Conservation (phyloP, 2,329 filamentous ascomycete genomes). For the Chaetomium globosum region DNA sequence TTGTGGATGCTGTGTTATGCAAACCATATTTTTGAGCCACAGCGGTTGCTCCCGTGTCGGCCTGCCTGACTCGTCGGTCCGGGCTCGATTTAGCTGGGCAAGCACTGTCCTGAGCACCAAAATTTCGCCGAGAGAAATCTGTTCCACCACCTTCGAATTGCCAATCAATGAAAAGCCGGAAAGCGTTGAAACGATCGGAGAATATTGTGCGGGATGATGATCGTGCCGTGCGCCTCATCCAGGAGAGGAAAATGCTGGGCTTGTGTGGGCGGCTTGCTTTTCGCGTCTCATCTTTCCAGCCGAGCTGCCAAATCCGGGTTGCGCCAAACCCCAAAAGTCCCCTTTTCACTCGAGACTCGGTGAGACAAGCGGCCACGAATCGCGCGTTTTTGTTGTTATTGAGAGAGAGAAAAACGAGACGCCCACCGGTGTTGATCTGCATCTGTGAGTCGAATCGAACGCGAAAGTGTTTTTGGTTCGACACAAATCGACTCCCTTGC, state of each 20-base stretch:
- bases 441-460: conserved; percentile 12
- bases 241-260: background rate
- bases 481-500: conserved; percentile 7
- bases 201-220: background rate
- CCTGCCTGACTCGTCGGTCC: background rate
- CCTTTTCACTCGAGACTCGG: background rate
- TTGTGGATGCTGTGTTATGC: conserved; percentile 17
- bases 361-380: background rate
- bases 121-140: background rate
- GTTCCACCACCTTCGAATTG: background rate
- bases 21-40: background rate
- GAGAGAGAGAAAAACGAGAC: conserved; percentile 2
- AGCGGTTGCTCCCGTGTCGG: background rate
- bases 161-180: background rate
- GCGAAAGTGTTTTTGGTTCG: background rate
- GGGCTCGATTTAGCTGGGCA: background rate
- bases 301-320: background rate
- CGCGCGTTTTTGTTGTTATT: conserved; percentile 3
- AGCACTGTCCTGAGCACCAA: background rate
- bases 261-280: background rate
- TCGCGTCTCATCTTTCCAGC: background rate
- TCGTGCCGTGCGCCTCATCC: conserved; percentile 1
- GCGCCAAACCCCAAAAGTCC: background rate
- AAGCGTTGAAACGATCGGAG: background rate
- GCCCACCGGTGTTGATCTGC: conserved; percentile 17